Conservation (phyloP, 257 asterid genomes). For the Gardenia jasminoides region DNA sequence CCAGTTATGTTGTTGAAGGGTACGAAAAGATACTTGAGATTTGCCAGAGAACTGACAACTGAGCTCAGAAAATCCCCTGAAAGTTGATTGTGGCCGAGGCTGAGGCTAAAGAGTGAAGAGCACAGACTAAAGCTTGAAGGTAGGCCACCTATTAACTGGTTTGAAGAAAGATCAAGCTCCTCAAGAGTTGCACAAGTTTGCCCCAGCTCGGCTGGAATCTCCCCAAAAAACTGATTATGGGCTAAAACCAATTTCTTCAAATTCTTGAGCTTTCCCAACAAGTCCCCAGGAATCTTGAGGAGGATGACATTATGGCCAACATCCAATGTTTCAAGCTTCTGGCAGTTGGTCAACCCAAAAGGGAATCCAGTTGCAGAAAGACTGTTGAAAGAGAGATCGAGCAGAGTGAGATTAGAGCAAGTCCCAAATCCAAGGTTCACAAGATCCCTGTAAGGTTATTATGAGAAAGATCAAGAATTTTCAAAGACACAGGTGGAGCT, state of each 20-base stretch:
- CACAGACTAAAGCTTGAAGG: slow-evolving; percentile 55
- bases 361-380: slow-evolving; percentile 60
- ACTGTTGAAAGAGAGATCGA: slow-evolving; percentile 60
- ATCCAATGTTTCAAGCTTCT: slow-evolving; percentile 52
- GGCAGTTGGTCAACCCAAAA: slow-evolving; percentile 49
- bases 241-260: slow-evolving; percentile 53
- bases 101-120: slow-evolving; percentile 54
- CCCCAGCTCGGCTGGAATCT: slow-evolving; percentile 64
- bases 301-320: slow-evolving; percentile 52
- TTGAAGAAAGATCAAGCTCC: slow-evolving; percentile 79
- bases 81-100: slow-evolving; percentile 69
- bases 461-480: slow-evolving; percentile 54
- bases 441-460: slow-evolving; percentile 68
- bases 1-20: slow-evolving; percentile 78
- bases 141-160: slow-evolving; percentile 59
- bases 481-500: slow-evolving; percentile 29
- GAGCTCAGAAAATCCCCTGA: slow-evolving; percentile 64
- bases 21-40: slow-evolving; percentile 46
- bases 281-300: slow-evolving; percentile 52
- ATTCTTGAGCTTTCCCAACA: slow-evolving; percentile 46
- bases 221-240: slow-evolving; percentile 54
- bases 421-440: slow-evolving; percentile 42
- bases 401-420: slow-evolving; percentile 49
- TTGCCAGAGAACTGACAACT: slow-evolving; percentile 62
- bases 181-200: slow-evolving; percentile 46